Evolutionary conservation across 805 yeast genomes (phyloP), one percentile per base, ranked within the genome.

Genomic region (Allodekkera sacchari): DNA sequence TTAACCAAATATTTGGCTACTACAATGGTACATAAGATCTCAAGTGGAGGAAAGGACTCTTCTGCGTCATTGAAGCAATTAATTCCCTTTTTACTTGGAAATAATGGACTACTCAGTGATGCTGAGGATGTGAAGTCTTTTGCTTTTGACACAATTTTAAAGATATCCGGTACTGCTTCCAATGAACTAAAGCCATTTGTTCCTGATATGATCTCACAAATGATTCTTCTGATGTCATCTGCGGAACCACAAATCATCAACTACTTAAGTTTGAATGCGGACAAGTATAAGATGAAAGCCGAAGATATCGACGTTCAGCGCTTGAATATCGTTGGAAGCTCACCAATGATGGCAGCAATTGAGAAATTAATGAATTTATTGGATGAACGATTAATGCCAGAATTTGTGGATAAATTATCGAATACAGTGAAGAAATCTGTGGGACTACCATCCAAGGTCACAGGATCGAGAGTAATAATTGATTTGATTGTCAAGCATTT

Each of bases 221-320:
- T 92, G 47, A 63, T 82, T 5, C 56, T 68, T 6, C 59, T 85
- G 37, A 74, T 89, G 74, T 83, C 96, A 0, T 78, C 92, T 0
- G 64, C 89, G 25, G 98, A 92, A 48, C 97, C 97, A 0, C 95
- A 88, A 49, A 74, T 82, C 2, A 69, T 84, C 39, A 89, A 92
- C 48, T 89, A 87, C 46, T 57, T 89, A 36, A 75, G 92, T 0
- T 61, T 89, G 38, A 88, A 92, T 56, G 95, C 96, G 1, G 88
- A 76, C 37, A 89, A 87, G 52, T 87, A 81, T 50, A 85, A 87
- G 26, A 51, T 87, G 36, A 76, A 74, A 31, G 61, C 75, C 6
- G 70, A 72, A 35, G 83, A 75, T 24, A 74, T 89, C 37, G 96
- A 92, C 53, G 74, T 83, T 0, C 75, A 76, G 31, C 67, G 97